Base-by-base conservation (phyloP, 768 basidiomycete species). In the Boletus speciosus region DNA sequence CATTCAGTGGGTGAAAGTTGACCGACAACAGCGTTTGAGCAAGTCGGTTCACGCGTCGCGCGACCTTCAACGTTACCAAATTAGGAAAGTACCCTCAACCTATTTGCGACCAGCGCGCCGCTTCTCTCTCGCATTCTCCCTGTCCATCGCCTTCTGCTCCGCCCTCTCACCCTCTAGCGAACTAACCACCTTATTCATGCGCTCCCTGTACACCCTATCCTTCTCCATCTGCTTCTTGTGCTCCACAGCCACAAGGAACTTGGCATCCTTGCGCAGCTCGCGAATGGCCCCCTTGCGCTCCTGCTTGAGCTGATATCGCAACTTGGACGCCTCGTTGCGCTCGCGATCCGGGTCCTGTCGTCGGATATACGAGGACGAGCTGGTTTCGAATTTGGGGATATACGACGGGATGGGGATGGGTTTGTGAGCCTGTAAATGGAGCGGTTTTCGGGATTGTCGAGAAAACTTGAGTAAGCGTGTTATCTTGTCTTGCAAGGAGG, bases 271-370 rank as follows among this genome's bases (percentile, higher is more conserved):
- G 56, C 97, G 84, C 49, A 99, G 77, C 68, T 99, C 97, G 43
- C 96, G 79, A 57, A 99, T 93, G 5, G 97, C 97, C 41, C 97
- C 95, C 78, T 98, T 98, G 66, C 82, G 78, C 77, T 98, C 97
- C 74, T 98, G 88, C 74, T 95, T 95, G 76, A 93, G 88, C 67
- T 94, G 84, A 38, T 82, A 81, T 51, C 89, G 86, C 64, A 99
- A 73, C 71, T 98, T 98, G 53, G 86, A 73, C 0, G 85, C 83
- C 60, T 90, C 90, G 66, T 92, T 93, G 38, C 91, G 84, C 64
- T 96, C 94, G 56, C 84, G 84, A 70, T 99, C 94, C 9, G 96
- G 95, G 70, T 98, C 97, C 65, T 88, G 88, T 49, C 78, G 77
- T 47, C 86, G 86, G 56, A 86, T 73, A 67, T 89, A 91, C 40